Evolutionary conservation across 441 rosid genomes (phyloP), one percentile per base, ranked within the genome.

Genomic region (Gossypium lobatum): DNA sequence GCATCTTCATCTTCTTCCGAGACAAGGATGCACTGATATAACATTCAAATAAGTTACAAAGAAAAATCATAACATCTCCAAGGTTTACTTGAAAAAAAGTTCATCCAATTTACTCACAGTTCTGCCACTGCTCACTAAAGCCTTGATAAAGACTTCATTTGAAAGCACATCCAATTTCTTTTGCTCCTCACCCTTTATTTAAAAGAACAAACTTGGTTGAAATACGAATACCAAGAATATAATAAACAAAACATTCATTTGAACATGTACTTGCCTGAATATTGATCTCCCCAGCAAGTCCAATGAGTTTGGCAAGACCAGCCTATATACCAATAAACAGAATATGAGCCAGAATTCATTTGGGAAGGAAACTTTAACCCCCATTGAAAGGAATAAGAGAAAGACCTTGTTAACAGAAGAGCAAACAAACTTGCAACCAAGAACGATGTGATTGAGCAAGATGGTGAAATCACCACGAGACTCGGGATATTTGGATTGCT

Each of bases 351-450:
- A 23, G 4, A 20, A 20, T 23, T 64, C 53, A 37, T 20, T 39
- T 25, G 0, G 16, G 11, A 11, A 39, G 21, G 11, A 16, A 61
- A 63, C 37, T 46, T 1, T 20, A 48, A 9, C 1, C 0, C 14
- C 37, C 21, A 64, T 2, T 10, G 39, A 55, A 14, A 34, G 48
- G 14, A 31, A 39, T 21, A 53, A 11, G 65, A 70, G 23, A 48
- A 4, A 18, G 63, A 93, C 99, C 98, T 95, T 95, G 82, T 82
- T 95, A 57, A 93, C 99, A 50, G 91, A 88, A 75, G 93, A 83
- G 87, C 99, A 95, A 73, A 95, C 98, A 83, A 93, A 95, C 83
- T 93, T 95, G 93, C 99, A 95, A 58, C 99, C 99, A 28, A 95
- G 86, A 77, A 93, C 99, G 83, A 95, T 95, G 89, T 95, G 89